Percentiles rank a stretch among this genome's conserved stretches.
phyloP scores from a whole-genome alignment of 257 asterid genomes.

The Primulina tabacum region DNA sequence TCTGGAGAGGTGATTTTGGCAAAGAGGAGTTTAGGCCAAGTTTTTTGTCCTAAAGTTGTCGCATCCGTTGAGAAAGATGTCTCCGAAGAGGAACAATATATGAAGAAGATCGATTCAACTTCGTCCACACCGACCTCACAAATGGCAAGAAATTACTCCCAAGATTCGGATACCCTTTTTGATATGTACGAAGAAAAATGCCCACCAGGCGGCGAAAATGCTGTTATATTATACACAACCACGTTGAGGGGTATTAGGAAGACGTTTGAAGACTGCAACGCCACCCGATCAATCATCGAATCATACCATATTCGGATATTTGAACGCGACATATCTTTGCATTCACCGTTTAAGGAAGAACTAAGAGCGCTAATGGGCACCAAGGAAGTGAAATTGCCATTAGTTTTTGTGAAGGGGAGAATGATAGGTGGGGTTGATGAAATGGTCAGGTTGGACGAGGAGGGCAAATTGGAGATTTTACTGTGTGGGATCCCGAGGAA shows the following conservation, averaged over 20 bases:
- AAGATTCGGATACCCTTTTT: conserved; percentile 32
- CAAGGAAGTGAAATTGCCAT: conserved; percentile 65
- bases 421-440: conserved; percentile 89
- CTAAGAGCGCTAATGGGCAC: conserved; percentile 54
- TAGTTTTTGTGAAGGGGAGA: conserved; percentile 81
- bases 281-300: conserved; percentile 55
- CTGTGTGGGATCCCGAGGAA: conserved; percentile 62
- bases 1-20: conserved; percentile 31
- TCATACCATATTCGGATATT: conserved; percentile 46
- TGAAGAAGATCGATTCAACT: conserved; percentile 47
- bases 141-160: conserved; percentile 21
- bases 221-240: conserved; percentile 62
- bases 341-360: conserved; percentile 76
- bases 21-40: conserved; percentile 55
- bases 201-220: conserved; percentile 69
- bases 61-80: conserved; percentile 47
- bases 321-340: conserved; percentile 83
- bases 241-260: conserved; percentile 83
- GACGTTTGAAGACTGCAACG: conserved; percentile 87
- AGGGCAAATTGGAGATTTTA: conserved; percentile 62
- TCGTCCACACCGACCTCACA: conserved; percentile 11
- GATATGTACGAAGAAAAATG: conserved; percentile 41
- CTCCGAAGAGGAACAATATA: conserved; percentile 50
- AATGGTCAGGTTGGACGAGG: conserved; percentile 76
- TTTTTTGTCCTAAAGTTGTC: conserved; percentile 58